These are phyloP conservation scores for Entomortierella chlamydospora DNA, from an alignment of 192 early-diverging fungal species.

Conservation along the genomic window DNA sequence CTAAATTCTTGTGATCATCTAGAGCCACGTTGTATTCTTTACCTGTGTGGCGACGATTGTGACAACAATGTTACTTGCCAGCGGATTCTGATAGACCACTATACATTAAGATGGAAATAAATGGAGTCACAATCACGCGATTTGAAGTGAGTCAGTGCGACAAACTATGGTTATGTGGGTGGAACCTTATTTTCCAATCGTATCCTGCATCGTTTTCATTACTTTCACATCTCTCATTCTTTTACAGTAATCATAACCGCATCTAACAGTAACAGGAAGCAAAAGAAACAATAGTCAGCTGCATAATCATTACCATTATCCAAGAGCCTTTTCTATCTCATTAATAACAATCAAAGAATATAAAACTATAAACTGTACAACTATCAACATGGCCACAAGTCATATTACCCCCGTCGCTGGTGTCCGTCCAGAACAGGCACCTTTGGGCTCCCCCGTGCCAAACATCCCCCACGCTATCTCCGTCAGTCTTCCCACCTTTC, in stretches of 20 bases:
- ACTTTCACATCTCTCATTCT: not conserved
- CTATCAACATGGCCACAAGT: conserved; percentile 16
- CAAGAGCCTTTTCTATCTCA: no score
- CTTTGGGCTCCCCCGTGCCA: conserved; percentile 81
- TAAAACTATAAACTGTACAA: not conserved
- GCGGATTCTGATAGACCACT: not conserved
- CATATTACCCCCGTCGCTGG: conserved; percentile 40
- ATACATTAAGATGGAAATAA: not conserved
- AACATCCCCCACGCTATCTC: conserved; percentile 87
- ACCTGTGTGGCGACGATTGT: conserved; percentile 3
- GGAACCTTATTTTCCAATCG: not conserved
- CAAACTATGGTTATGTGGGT: not conserved
- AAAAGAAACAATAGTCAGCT: not conserved
- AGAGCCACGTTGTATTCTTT: conserved; percentile 6
- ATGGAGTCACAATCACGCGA: conserved; percentile 27
- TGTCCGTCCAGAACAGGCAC: conserved; percentile 43
- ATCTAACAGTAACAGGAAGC: no score
- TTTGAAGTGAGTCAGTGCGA: conserved; percentile 28
- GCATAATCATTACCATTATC: not conserved
- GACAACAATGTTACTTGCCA: not conserved
- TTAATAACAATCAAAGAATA: no score
- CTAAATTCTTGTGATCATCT: not conserved
- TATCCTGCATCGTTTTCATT: not conserved
- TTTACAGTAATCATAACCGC: no score
- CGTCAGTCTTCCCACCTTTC: conserved; percentile 91